phyloP scores from a whole-genome alignment of 1,139 yeast species.

The Candida buenavistaensis region DNA sequence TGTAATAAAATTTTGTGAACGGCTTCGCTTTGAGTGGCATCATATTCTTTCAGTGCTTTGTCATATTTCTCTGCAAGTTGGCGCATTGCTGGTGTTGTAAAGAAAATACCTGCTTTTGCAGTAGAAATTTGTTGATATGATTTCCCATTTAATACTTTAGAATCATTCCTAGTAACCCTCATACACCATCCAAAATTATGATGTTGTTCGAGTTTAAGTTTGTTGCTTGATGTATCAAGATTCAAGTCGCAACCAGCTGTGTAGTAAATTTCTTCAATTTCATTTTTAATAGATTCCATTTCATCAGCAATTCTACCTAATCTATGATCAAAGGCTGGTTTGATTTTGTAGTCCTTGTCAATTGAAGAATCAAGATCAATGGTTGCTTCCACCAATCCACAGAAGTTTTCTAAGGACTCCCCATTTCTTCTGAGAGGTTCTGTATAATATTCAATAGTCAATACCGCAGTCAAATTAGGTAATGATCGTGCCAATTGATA shows the following conservation, averaged over 20 bases:
- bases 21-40: conserved; percentile 69
- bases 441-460: conserved; percentile 50
- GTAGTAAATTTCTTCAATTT: conserved; percentile 61
- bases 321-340: conserved; percentile 85
- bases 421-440: conserved; percentile 52
- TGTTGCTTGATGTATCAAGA: conserved; percentile 79
- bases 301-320: conserved; percentile 59
- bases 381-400: conserved; percentile 89
- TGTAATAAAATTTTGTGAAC: conserved; percentile 82
- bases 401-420: conserved; percentile 60
- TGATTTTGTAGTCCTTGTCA: conserved; percentile 71
- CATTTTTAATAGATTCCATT: conserved; percentile 53
- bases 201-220: conserved; percentile 85
- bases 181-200: conserved; percentile 91
- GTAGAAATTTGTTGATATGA: conserved; percentile 80
- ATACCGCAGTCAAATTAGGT: conserved; percentile 61
- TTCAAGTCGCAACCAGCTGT: conserved; percentile 72
- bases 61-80: conserved; percentile 59
- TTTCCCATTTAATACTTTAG: conserved; percentile 68
- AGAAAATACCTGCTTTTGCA: conserved; percentile 91
- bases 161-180: conserved; percentile 87
- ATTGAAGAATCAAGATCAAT: conserved; percentile 65
- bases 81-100: conserved; percentile 69
- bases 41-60: conserved; percentile 65
- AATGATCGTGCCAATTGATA: conserved; percentile 74